phyloP scores from a whole-genome alignment of 2,329 filamentous ascomycete genomes.

The Aspergillus pseudoglaucus region DNA sequence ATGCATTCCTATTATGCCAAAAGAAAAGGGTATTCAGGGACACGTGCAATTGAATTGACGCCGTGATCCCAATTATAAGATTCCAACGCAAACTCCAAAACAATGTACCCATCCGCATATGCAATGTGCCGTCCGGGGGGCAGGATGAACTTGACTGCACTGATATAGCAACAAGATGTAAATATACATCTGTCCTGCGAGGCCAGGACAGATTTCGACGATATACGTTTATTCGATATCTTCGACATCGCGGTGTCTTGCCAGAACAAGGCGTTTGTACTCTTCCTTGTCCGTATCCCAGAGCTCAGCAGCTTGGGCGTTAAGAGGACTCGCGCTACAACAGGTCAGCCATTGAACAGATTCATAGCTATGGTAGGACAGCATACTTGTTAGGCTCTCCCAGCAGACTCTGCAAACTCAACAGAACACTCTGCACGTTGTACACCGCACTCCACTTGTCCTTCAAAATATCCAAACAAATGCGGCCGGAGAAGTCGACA shows the following conservation, averaged over 20 bases:
- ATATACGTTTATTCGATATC: conserved; percentile 32
- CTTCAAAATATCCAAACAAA: conserved; percentile 96
- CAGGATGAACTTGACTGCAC: no score
- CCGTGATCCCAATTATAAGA: background rate
- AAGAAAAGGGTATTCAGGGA: background rate
- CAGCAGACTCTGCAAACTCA: conserved; percentile 90
- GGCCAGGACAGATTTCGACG: background rate
- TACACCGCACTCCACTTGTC: conserved; percentile 99
- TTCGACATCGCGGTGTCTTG: conserved; percentile 54
- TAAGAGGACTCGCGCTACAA: conserved; percentile 78
- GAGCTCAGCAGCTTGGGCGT: conserved; percentile 90
- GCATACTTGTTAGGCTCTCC: conserved; percentile 98
- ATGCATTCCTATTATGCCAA: no score
- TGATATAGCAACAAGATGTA: no score
- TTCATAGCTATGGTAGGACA: background rate
- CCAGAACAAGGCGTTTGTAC: conserved; percentile 71
- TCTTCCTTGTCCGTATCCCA: conserved; percentile 86
- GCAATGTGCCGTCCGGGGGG: background rate
- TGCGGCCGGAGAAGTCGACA: conserved; percentile 92
- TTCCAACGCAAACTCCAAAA: conserved; percentile 9
- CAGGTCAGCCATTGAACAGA: conserved; percentile 3
- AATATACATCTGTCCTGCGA: no score
- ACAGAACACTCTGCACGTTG: conserved; percentile 86
- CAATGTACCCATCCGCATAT: conserved; percentile 2
- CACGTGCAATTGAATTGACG: conserved; percentile 1